Base-by-base conservation (phyloP, 495 filamentous ascomycete species). In the Penicilliopsis zonata region DNA sequence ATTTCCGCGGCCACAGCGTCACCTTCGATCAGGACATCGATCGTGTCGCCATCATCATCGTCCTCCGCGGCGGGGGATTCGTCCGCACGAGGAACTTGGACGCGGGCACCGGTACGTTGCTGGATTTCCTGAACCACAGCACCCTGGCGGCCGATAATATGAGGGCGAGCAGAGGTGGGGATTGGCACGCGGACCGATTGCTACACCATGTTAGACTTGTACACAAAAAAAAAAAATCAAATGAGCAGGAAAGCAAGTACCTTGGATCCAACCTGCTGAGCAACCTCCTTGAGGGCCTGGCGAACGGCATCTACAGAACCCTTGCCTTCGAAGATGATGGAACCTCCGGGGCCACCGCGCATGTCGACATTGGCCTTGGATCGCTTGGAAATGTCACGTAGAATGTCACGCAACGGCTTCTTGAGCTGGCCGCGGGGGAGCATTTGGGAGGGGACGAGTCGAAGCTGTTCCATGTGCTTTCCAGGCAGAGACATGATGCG, bases 61-160 rank as follows among this genome's bases (percentile, higher is more conserved):
- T 59, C 52, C 9, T 60, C 57, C 9, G 51, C 48, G 4, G 69
- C 43, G 16, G 54, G 51, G 16, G 54, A 43, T 23, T 78, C 76
- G 13, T 87, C 82, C 9, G 63, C 61, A 49, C 82, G 88, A 10
- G 87, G 87, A 37, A 99, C 69, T 44, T 88, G 82, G 40, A 99
- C 82, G 23, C 75, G 74, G 12, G 90, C 87, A 30, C 86, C 85
- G 0, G 83, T 84, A 41, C 80, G 76, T 50, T 81, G 78, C 53
- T 82, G 77, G 33, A 99, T 74, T 18, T 78, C 74, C 49, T 93
- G 84, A 45, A 99, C 83, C 23, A 78, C 86, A n/a, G 81, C 67
- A 33, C 92, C 92, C 52, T 80, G 74, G 32, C 80, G 82, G 47
- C 90, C 92, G 52, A 99, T 95, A 50, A 99, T 83, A 52, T 84